A percentile compares a stretch with the other conserved stretches of the same genome.
These are phyloP conservation scores for Patellifolia procumbens DNA, from an alignment of 179 eudicot species.

Conservation along the genomic window DNA sequence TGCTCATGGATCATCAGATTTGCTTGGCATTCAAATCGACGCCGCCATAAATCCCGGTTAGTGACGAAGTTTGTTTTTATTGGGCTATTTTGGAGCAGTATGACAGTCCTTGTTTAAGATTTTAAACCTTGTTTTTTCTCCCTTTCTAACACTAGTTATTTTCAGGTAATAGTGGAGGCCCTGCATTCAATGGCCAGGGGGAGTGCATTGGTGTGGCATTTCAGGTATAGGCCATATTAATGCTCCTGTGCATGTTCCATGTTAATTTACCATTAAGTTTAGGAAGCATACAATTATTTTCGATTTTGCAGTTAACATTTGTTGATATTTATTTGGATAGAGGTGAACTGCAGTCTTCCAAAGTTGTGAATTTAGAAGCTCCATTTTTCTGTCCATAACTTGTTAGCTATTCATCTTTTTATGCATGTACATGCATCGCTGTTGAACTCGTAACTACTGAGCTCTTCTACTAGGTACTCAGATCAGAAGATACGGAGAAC, in stretches of 20 bases:
- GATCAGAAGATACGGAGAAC: constrained; percentile 92
- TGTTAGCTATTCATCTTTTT: background rate
- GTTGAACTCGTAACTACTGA: constrained; percentile 12
- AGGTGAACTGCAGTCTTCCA: background rate
- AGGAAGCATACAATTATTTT: background rate
- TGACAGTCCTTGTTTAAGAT: background rate
- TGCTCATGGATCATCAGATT: constrained; percentile 93
- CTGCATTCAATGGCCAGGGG: constrained; percentile 95
- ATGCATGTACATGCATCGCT: background rate
- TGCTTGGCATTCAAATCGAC: constrained; percentile 96
- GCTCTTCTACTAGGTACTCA: constrained; percentile 62
- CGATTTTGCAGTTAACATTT: background rate
- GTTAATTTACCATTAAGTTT: background rate
- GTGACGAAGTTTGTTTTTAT: constrained; percentile 18
- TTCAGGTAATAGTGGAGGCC: constrained; percentile 98
- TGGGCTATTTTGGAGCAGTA: background rate
- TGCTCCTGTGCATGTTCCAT: background rate
- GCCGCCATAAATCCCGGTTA: constrained; percentile 99
- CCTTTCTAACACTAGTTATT: constrained; percentile 26
- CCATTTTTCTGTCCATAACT: background rate
- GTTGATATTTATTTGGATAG: background rate
- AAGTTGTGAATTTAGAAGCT: background rate
- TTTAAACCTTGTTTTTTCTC: background rate
- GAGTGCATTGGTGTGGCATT: constrained; percentile 98
- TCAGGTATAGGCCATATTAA: constrained; percentile 64